Conservation (phyloP, 2,329 filamentous ascomycete species). For the Magnaporthiopsis poae region DNA sequence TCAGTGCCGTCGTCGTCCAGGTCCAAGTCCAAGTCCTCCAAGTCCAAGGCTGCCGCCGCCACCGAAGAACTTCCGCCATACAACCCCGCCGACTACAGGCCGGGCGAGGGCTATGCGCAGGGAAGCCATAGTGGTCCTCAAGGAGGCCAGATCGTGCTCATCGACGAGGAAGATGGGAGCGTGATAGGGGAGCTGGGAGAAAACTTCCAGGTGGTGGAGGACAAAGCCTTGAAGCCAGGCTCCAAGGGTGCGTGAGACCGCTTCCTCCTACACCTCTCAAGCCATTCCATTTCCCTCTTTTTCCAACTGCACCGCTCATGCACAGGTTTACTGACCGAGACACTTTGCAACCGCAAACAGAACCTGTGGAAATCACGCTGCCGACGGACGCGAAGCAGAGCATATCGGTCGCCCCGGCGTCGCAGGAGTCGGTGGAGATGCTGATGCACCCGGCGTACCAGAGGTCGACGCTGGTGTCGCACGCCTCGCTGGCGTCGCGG, state of each 20-base stretch:
- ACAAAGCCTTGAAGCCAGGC: slow-evolving; percentile 66
- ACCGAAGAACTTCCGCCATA: slow-evolving; percentile 51
- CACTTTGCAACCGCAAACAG: slow-evolving; percentile 26
- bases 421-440: slow-evolving; percentile 63
- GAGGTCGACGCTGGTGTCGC: slow-evolving; percentile 74
- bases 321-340: background rate
- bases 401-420: slow-evolving; percentile 56
- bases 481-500: slow-evolving; percentile 77
- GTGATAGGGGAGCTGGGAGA: slow-evolving; percentile 65
- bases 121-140: slow-evolving; percentile 45
- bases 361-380: slow-evolving; percentile 71
- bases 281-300: too few species aligned
- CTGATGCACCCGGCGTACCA: slow-evolving; percentile 85
- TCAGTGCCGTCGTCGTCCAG: slow-evolving; percentile 11
- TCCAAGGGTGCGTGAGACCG: slow-evolving; percentile 62
- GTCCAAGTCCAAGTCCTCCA: slow-evolving; percentile 3
- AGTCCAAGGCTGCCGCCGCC: slow-evolving; percentile 16
- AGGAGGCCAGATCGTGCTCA: slow-evolving; percentile 73
- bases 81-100: slow-evolving; percentile 70
- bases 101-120: slow-evolving; percentile 67
- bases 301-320: background rate
- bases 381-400: slow-evolving; percentile 56
- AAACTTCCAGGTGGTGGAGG: slow-evolving; percentile 45
- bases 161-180: slow-evolving; percentile 93
- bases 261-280: background rate